Evolutionary conservation across 768 basidiomycete species (phyloP), one percentile per base, ranked within the genome.

Genomic region (Astraeus odoratus): DNA sequence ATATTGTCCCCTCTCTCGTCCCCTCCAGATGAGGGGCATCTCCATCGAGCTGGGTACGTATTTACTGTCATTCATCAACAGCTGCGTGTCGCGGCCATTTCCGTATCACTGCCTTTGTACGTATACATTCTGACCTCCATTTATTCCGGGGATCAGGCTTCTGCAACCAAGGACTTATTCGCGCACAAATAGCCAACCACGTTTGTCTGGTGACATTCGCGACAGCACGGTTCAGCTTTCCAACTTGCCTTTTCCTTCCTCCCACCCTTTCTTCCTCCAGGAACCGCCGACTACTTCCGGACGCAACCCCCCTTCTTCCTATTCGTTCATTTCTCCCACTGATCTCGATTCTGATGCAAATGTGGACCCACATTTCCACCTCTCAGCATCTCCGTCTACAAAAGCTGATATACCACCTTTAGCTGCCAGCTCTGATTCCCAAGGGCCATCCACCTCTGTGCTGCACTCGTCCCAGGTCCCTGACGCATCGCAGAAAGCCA

Each of bases 211-310:
- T 51, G 70, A 73, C 23, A 89, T 88, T 48, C 78, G 86, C 15
- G 68, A 76, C 26, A 72, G 67, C 50, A 87, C 86, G 0, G 72
- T 88, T 57, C 71, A 81, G 42, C 69, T 89, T 3, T 83, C 84
- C 15, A 69, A 66, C 43, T 72, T 80, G 59, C 64, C 73, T 4
- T 35, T 66, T 44, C 61, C 73, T 13, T 57, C 35, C 49, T 48
- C 30, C 20, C 29, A 39, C 20, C 10, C 5, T 39, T 39, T 26
- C 39, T 41, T 30, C n/a, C 16, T 18, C 23, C 53, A 41, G 29
- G 41, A 31, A 16, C 40, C 39, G 49, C 36, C 56, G 47, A 42
- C 54, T 51, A 52, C 53, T 41, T 51, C 51, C 39, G 51, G 24
- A 37, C 44, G 5, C 24, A 46, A 41, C 39, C 27, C 23, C 44